phyloP scores from a whole-genome alignment of 2,329 filamentous ascomycete species.

The Botrytis elliptica region DNA sequence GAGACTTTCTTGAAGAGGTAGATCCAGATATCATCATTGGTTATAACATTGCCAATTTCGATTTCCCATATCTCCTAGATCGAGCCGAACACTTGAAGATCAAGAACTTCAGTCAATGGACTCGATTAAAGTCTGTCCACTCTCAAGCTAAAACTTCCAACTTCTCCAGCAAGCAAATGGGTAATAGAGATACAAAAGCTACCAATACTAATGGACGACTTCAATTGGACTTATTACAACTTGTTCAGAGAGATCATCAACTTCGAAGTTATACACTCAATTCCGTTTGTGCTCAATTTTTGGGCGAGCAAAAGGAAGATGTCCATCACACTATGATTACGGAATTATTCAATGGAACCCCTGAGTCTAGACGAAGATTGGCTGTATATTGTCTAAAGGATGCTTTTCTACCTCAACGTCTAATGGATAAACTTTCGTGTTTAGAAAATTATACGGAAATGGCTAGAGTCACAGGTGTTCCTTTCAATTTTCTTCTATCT shows the following conservation, averaged over 20 bases:
- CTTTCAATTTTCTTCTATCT: slow-evolving; percentile 90
- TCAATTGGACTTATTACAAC: slow-evolving; percentile 89
- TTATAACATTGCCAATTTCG: slow-evolving; percentile 98
- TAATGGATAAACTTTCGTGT: slow-evolving; percentile 98
- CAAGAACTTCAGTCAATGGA: slow-evolving; percentile 79
- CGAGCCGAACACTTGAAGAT: slow-evolving; percentile 83
- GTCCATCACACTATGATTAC: slow-evolving; percentile 99
- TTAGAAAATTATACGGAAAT: slow-evolving; percentile 99
- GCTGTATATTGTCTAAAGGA: slow-evolving; percentile 98
- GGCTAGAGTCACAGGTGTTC: slow-evolving; percentile 97
- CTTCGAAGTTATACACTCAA: slow-evolving; percentile 96
- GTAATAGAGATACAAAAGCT: slow-evolving; percentile 87
- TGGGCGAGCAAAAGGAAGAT: slow-evolving; percentile 97
- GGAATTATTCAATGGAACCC: slow-evolving; percentile 92
- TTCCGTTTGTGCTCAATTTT: slow-evolving; percentile 89
- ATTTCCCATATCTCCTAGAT: slow-evolving; percentile 93
- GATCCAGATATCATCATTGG: slow-evolving; percentile 98
- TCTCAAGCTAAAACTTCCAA: slow-evolving; percentile 77
- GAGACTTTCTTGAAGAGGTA: slow-evolving; percentile 81
- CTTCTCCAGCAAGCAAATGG: slow-evolving; percentile 98
- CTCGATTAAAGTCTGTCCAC: slow-evolving; percentile 67
- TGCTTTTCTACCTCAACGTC: slow-evolving; percentile 86
- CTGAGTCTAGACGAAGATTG: slow-evolving; percentile 84
- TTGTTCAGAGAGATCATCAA: slow-evolving; percentile 93
- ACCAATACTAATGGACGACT: slow-evolving; percentile 94